phyloP scores from a whole-genome alignment of 2,329 filamentous ascomycete species.

The Trichoderma sp. region DNA sequence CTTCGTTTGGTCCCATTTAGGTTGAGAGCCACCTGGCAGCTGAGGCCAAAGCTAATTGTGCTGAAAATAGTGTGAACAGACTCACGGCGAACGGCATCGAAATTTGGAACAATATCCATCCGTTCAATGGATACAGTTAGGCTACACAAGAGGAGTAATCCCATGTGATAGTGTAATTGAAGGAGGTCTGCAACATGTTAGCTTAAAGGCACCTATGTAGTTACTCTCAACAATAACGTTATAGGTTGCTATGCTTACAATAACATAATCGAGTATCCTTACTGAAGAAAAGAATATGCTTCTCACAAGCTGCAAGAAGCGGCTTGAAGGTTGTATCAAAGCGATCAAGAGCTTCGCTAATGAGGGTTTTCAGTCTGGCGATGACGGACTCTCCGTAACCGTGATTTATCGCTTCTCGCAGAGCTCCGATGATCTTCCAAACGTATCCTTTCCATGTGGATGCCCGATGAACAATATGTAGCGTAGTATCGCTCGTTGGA shows the following conservation, averaged over 20 bases:
- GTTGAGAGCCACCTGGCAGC: not conserved
- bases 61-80: slow-evolving; percentile 3
- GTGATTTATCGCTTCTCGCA: slow-evolving; percentile 2
- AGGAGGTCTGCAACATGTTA: not conserved
- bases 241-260: not conserved
- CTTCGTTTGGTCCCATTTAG: not conserved
- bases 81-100: not conserved
- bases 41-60: not conserved
- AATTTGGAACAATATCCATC: not conserved
- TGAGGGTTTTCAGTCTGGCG: not conserved
- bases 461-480: not conserved
- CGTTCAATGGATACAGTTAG: not conserved
- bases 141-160: not conserved
- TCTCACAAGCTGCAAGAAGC: not conserved
- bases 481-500: not conserved
- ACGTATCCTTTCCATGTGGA: slow-evolving; percentile 5
- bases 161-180: slow-evolving; percentile 7
- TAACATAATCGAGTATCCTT: slow-evolving; percentile 3
- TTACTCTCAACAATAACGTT: not conserved
- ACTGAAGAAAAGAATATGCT: not conserved
- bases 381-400: not conserved
- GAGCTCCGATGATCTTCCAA: not conserved
- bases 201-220: not conserved
- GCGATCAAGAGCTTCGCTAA: not conserved
- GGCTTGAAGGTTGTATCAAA: slow-evolving; percentile 2